Percentiles rank a stretch among this genome's conserved stretches.
These are phyloP conservation scores for Candida verbasci DNA, from an alignment of 805 yeast species.

Conservation along the genomic window DNA sequence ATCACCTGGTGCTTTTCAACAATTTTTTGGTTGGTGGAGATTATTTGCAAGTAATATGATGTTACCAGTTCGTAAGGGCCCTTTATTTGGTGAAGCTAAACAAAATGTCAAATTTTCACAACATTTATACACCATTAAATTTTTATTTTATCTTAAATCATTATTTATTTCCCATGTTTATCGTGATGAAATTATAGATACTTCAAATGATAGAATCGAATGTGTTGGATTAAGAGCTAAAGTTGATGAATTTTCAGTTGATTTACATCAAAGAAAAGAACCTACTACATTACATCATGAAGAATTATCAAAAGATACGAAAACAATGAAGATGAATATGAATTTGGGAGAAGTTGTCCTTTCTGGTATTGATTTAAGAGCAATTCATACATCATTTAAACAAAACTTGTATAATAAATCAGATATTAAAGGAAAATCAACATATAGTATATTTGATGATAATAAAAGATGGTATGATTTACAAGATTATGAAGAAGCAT, in stretches of 20 bases:
- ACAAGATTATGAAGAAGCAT: constrained; percentile 58
- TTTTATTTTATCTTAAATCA: constrained; percentile 68
- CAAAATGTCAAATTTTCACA: constrained; percentile 67
- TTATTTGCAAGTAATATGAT: constrained; percentile 76
- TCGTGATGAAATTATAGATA: constrained; percentile 35
- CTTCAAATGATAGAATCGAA: constrained; percentile 41
- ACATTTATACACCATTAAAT: constrained; percentile 74
- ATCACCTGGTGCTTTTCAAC: constrained; percentile 61
- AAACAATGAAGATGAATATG: constrained; percentile 54
- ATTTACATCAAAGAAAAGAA: constrained; percentile 39
- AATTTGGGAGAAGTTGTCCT: constrained; percentile 61
- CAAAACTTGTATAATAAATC: constrained; percentile 20
- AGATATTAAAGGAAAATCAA: constrained; percentile 6
- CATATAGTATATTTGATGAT: constrained; percentile 43
- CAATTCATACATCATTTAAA: constrained; percentile 45
- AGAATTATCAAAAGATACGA: constrained; percentile 43
- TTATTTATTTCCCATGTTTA: constrained; percentile 72
- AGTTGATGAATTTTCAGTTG: constrained; percentile 34
- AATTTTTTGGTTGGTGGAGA: constrained; percentile 82
- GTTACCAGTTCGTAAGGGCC: constrained; percentile 75
- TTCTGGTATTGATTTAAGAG: constrained; percentile 55
- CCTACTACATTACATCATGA: constrained; percentile 33
- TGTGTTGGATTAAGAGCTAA: constrained; percentile 64
- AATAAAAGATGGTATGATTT: constrained; percentile 61
- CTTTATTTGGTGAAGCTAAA: constrained; percentile 55